These are phyloP conservation scores for Calonectria pseudoturangicola DNA, from an alignment of 2,329 filamentous ascomycete species.

Conservation along the genomic window DNA sequence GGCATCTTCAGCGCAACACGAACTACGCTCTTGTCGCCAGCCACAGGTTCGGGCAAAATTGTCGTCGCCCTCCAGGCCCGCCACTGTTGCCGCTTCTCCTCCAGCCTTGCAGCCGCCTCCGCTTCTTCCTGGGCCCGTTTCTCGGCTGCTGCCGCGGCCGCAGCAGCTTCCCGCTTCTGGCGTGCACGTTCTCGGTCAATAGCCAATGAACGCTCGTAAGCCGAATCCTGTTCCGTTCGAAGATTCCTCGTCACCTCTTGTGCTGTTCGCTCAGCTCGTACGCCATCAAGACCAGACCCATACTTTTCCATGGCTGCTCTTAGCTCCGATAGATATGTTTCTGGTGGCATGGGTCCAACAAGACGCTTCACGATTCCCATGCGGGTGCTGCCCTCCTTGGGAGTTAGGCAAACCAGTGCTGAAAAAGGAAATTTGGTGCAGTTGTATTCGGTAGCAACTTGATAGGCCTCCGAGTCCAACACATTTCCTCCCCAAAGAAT, in stretches of 20 bases:
- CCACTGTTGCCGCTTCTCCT: slow-evolving; percentile 79
- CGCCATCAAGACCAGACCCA: slow-evolving; percentile 82
- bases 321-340: slow-evolving; percentile 85
- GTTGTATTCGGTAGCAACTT: slow-evolving; percentile 89
- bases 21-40: slow-evolving; percentile 79
- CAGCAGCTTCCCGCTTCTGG: slow-evolving; percentile 84
- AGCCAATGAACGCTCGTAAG: slow-evolving; percentile 94
- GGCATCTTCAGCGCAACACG: slow-evolving; percentile 82
- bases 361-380: slow-evolving; percentile 94
- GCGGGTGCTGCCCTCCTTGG: slow-evolving; percentile 86
- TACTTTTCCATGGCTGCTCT: slow-evolving; percentile 84
- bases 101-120: slow-evolving; percentile 73
- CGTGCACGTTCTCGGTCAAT: slow-evolving; percentile 90
- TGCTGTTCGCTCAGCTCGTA: slow-evolving; percentile 84
- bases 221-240: slow-evolving; percentile 91
- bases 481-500: slow-evolving; percentile 96
- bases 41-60: slow-evolving; percentile 80
- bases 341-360: slow-evolving; percentile 80
- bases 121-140: slow-evolving; percentile 76
- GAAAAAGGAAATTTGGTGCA: slow-evolving; percentile 96
- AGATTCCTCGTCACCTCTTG: slow-evolving; percentile 88
- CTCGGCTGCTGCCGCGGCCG: slow-evolving; percentile 80
- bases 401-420: slow-evolving; percentile 90
- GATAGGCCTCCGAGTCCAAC: slow-evolving; percentile 94
- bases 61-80: slow-evolving; percentile 83